phyloP scores from a whole-genome alignment of 495 filamentous ascomycete species.

The Tuber borchii region DNA sequence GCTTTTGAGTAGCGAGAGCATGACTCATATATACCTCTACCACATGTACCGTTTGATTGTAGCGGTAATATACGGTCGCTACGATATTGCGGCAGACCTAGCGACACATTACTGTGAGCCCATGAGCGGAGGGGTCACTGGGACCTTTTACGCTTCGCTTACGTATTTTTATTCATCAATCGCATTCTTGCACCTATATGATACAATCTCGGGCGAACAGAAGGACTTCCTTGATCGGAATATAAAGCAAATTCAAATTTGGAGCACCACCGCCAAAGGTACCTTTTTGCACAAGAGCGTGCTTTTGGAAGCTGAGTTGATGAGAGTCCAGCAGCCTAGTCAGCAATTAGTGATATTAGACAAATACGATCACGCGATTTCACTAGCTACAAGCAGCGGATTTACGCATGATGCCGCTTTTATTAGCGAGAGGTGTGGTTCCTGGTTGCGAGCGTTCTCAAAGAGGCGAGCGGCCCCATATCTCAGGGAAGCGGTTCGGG shows the following conservation, averaged over 20 bases:
- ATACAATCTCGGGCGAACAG: constrained; percentile 35
- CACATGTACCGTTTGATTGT: constrained; percentile 42
- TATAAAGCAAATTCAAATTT: constrained; percentile 34
- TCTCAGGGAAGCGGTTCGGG: constrained; percentile 39
- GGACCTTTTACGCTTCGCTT: constrained; percentile 36
- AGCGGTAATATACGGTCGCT: constrained; percentile 38
- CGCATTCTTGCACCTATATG: constrained; percentile 36
- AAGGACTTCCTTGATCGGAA: constrained; percentile 32
- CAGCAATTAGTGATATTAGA: constrained; percentile 41
- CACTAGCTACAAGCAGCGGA: constrained; percentile 32
- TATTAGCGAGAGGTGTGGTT: constrained; percentile 39
- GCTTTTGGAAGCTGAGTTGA: constrained; percentile 37
- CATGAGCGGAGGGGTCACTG: constrained; percentile 27
- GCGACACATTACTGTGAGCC: constrained; percentile 39
- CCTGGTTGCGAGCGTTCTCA: constrained; percentile 35
- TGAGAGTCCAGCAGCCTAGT: constrained; percentile 23
- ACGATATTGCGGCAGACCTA: constrained; percentile 37
- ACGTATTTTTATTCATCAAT: constrained; percentile 40
- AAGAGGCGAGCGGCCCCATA: constrained; percentile 38
- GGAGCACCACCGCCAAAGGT: constrained; percentile 33
- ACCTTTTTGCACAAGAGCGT: constrained; percentile 41
- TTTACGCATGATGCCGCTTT: constrained; percentile 41
- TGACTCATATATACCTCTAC: constrained; percentile 42
- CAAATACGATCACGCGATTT: constrained; percentile 40
- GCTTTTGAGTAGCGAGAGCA: constrained; percentile 36